These are phyloP conservation scores for Scheffersomyces stambukii DNA, from an alignment of 1,139 yeast genomes.

Conservation along the genomic window DNA sequence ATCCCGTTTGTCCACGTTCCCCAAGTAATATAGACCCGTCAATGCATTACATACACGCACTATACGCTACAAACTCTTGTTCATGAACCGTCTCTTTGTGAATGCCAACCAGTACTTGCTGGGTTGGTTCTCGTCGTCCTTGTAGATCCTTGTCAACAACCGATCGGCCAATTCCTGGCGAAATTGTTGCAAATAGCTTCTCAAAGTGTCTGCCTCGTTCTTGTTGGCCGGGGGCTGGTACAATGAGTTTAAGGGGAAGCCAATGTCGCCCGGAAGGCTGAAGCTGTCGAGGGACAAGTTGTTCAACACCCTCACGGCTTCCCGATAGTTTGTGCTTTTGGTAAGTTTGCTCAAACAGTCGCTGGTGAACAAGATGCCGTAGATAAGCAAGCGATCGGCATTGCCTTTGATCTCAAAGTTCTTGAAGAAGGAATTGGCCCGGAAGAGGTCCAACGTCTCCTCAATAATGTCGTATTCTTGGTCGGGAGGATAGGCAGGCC, in stretches of 20 bases:
- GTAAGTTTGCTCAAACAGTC: slow-evolving; percentile 72
- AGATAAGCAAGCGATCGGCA: slow-evolving; percentile 89
- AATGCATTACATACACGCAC: neutral
- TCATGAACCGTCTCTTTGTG: slow-evolving; percentile 93
- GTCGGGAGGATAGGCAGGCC: slow-evolving; percentile 84
- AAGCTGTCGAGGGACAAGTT: slow-evolving; percentile 86
- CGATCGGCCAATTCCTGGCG: slow-evolving; percentile 91
- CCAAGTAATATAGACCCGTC: no score
- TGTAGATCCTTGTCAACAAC: slow-evolving; percentile 69
- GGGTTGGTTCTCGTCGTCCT: slow-evolving; percentile 48
- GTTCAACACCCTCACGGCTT: slow-evolving; percentile 71
- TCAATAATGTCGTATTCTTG: slow-evolving; percentile 89
- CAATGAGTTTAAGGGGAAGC: slow-evolving; percentile 84
- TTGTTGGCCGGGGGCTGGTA: slow-evolving; percentile 75
- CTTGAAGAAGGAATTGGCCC: slow-evolving; percentile 94
- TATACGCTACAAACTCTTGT: slow-evolving; percentile 58
- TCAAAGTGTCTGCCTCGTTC: slow-evolving; percentile 72
- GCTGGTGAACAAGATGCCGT: slow-evolving; percentile 88
- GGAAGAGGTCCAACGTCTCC: slow-evolving; percentile 83
- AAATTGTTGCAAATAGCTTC: slow-evolving; percentile 82
- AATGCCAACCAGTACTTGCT: slow-evolving; percentile 94
- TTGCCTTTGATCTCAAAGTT: slow-evolving; percentile 97
- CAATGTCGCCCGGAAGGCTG: slow-evolving; percentile 91
- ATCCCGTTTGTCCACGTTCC: slow-evolving; percentile 22
- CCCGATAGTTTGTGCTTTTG: slow-evolving; percentile 43